Evolutionary conservation across 2,329 filamentous ascomycete genomes (phyloP), one percentile per base, ranked within the genome.

Genomic region (Penicillium sp.): DNA sequence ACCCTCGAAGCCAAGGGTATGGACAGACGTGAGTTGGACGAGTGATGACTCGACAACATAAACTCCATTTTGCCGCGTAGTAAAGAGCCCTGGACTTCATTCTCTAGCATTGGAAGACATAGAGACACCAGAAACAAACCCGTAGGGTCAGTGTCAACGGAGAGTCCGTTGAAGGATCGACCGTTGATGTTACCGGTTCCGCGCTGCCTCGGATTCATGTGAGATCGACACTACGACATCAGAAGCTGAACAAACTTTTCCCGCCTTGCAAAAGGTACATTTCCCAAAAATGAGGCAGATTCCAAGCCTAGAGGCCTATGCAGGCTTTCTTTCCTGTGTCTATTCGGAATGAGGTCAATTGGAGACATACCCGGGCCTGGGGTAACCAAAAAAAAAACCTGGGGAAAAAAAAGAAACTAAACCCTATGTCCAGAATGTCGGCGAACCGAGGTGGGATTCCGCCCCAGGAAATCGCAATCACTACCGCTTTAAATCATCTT

Each of bases 191-290:
- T 39, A 43, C 44, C 38, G 46, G 29, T 41, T 21, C 23, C 15
- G 24, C 42, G 23, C 39, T 43, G 45, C 44, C 44, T 44, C 50
- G 54, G 52, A 45, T 45, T 53, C 60, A 62, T 62, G 59, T 62
- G 60, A 63, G 59, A 63, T 63, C 60, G 59, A 59, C 59, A 51
- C 23, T 42, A 18, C 23, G 53, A 47, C 51, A 56, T 45, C 49
- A 58, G 50, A 12, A 24, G 31, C 42, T 29, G 47, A n/a, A 39
- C 48, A 39, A 36, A 51, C 33, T 47, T 52, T 45, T 28, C 18
- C 4, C 15, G 39, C 39, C 7, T 15, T 47, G 33, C 33, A 39
- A 39, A 39, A 39, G 36, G 34, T 38, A 38, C 16, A 12, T 2
- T 18, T 10, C 9, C n/a, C 13, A 34, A 21, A 39, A 39, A 39